Percentiles rank a stretch among this genome's conserved stretches.
Evolutionary conservation across 2,329 filamentous ascomycete species (phyloP).

Genomic region (Neocucurbitaria cava): DNA sequence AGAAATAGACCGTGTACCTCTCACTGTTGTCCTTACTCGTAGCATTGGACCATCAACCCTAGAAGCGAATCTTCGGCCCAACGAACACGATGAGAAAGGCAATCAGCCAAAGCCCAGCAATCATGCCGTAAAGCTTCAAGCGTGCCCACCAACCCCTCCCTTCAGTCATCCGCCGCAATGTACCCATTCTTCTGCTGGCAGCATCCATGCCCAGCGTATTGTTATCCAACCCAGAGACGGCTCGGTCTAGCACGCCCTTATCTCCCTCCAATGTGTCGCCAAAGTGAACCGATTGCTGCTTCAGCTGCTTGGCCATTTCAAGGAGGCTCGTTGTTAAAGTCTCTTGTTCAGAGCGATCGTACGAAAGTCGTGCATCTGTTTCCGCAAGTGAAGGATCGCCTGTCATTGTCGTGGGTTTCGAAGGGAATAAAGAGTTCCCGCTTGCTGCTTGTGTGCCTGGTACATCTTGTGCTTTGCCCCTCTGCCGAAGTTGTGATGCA

Average conservation of each 20-base stretch:
- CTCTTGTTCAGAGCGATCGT: constrained; percentile 84
- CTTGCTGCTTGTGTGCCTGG: constrained; percentile 35
- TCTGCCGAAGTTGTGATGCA: constrained; percentile 42
- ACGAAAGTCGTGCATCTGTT: constrained; percentile 73
- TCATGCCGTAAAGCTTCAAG: constrained; percentile 83
- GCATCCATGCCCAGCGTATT: constrained; percentile 78
- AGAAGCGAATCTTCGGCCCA: constrained; percentile 87
- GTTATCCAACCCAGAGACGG: constrained; percentile 77
- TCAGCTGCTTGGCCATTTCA: constrained; percentile 77
- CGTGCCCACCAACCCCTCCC: constrained; percentile 87
- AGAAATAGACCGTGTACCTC: background rate
- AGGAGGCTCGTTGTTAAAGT: constrained; percentile 81
- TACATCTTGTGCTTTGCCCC: constrained; percentile 29
- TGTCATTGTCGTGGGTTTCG: constrained; percentile 34
- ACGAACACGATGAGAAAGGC: constrained; percentile 83
- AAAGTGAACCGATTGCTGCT: constrained; percentile 76
- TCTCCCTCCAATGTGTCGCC: constrained; percentile 74
- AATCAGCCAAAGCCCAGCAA: constrained; percentile 80
- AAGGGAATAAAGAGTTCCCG: constrained; percentile 52
- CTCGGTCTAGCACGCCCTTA: constrained; percentile 73
- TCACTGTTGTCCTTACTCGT: background rate
- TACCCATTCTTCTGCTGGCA: constrained; percentile 78
- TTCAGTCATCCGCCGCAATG: constrained; percentile 80
- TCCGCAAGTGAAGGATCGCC: constrained; percentile 36
- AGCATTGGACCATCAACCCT: background rate